phyloP scores from a whole-genome alignment of 2,329 filamentous ascomycete genomes.

The Fusarium goolgardi region DNA sequence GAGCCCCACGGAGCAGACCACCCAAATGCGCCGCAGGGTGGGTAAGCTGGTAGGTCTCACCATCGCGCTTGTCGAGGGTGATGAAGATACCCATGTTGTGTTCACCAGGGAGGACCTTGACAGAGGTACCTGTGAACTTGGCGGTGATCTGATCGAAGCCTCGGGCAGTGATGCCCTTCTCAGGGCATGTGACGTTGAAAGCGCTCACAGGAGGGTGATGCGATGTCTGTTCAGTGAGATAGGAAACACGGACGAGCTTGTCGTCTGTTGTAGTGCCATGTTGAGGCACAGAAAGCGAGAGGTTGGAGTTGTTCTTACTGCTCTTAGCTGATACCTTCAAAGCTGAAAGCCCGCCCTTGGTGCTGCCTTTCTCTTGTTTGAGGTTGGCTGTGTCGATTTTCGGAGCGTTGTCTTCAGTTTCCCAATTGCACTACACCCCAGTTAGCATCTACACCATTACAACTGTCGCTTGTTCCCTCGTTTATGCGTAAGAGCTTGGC shows the following conservation, averaged over 20 bases:
- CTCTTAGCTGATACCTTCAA: constrained; percentile 59
- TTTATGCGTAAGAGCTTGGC: neutral
- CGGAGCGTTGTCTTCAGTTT: constrained; percentile 82
- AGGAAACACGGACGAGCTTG: constrained; percentile 81
- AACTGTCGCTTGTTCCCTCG: constrained; percentile 3
- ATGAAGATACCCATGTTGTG: constrained; percentile 98
- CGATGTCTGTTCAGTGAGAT: constrained; percentile 96
- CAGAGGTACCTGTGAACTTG: constrained; percentile 95
- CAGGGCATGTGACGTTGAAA: constrained; percentile 92
- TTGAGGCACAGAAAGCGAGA: constrained; percentile 64
- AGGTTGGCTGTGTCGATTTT: constrained; percentile 66
- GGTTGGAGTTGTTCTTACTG: constrained; percentile 61
- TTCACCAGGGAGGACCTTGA: constrained; percentile 90
- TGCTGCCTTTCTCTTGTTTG: constrained; percentile 47
- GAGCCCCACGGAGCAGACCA: constrained; percentile 85
- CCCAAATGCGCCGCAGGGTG: constrained; percentile 95
- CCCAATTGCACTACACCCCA: constrained; percentile 84
- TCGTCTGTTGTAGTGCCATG: constrained; percentile 57
- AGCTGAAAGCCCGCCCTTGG: constrained; percentile 60
- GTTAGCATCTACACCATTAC: constrained; percentile 23
- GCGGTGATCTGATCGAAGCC: constrained; percentile 97
- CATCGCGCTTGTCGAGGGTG: constrained; percentile 78
- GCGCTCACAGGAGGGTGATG: constrained; percentile 98
- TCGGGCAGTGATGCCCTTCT: constrained; percentile 86
- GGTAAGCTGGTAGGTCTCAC: constrained; percentile 94